Conservation (phyloP, 148 eudicot species). For the Chenopodium berlandieri region DNA sequence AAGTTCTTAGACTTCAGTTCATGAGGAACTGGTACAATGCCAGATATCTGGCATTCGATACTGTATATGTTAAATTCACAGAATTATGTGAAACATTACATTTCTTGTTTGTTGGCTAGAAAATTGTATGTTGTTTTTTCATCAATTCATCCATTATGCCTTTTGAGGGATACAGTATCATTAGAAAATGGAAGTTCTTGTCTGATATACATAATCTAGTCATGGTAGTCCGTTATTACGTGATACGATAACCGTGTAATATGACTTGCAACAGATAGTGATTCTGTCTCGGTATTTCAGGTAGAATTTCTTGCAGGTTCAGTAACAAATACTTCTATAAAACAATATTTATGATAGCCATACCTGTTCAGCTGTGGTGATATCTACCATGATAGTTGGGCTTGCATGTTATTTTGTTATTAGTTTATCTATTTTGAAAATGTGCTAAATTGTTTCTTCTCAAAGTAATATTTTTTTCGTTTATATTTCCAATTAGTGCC, state of each 20-base stretch:
- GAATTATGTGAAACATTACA: background rate
- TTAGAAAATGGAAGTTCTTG: background rate
- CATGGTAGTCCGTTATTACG: background rate
- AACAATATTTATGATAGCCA: background rate
- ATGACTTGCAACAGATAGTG: background rate
- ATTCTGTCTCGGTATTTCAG: background rate
- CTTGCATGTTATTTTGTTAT: background rate
- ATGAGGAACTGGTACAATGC: background rate
- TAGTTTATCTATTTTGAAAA: background rate
- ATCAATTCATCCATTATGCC: background rate
- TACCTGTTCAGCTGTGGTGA: background rate
- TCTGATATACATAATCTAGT: background rate
- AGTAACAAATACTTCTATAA: background rate
- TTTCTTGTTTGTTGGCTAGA: background rate
- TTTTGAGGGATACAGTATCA: background rate
- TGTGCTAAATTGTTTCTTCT: background rate
- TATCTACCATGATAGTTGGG: background rate
- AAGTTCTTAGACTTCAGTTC: conserved; percentile 7
- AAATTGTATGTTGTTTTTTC: background rate
- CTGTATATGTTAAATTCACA: background rate
- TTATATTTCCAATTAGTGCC: background rate
- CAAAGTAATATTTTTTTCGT: background rate
- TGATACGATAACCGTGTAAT: background rate
- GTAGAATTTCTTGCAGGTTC: background rate
- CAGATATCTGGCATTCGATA: background rate